Base-by-base conservation (phyloP, 2,329 filamentous ascomycete species). In the Fonsecaea erecta region DNA sequence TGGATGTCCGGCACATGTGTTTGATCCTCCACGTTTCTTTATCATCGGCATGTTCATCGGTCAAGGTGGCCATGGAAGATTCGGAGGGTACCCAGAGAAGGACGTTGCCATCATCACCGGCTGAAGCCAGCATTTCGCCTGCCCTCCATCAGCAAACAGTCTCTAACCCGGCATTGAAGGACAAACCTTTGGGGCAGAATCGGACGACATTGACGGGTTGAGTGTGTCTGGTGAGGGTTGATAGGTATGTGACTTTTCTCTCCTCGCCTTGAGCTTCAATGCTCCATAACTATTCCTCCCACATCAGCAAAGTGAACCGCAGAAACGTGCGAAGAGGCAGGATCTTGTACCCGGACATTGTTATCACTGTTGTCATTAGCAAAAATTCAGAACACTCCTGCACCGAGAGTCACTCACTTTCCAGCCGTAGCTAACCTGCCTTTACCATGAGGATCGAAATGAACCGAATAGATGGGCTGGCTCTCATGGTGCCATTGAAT, bases 401-500 rank as follows among this genome's bases (percentile, higher is more conserved):
- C 11, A 52, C 3, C 35, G 30, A 28, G 24, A 14, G 37, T n/a
- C 55, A 77, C 79, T 60, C 76, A 81, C 79, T 95, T 95, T 74
- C 94, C 95, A 68, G 90, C 94, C 9, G 95, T 99, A 64, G 95
- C 95, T 69, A 99, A 82, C 74, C 95, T 88, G 60, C 93, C 93
- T 78, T 95, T 97, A 70, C 92, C 93, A 75, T 92, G 86, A 54
- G 92, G 92, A 77, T 99, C 94, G 77, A 98, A 99, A 78, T 98
- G 94, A 72, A 93, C 92, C 51, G 94, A 97, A 82, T 98, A 99
- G 77, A 99, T 93, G 65, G 95, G 95, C 73, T 92, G 88, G 81
- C 96, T 97, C 76, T 97, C 92, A 79, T 97, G 92, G 80, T 99
- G 96, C 95, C 95, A 99, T 83, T 96, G 92, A 81, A 99, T 94